Evolutionary conservation across 2,329 filamentous ascomycete genomes (phyloP).

Genomic region (Talaromyces sp.): DNA sequence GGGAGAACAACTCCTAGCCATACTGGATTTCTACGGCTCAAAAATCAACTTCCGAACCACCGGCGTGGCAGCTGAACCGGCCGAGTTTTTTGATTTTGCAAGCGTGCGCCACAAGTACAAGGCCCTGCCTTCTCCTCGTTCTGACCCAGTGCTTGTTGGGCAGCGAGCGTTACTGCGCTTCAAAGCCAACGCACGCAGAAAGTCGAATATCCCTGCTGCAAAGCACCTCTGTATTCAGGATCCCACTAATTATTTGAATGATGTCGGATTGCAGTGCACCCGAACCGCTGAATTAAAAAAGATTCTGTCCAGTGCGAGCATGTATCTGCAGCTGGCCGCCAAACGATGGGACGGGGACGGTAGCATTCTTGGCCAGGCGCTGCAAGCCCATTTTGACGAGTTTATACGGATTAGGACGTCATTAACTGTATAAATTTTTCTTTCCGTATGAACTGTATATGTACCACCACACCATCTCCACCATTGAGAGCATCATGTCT

Average conservation of each 20-base stretch:
- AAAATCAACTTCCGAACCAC: constrained; percentile 40
- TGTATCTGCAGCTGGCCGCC: constrained; percentile 19
- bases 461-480: background rate
- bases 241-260: constrained; percentile 53
- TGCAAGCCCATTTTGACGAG: constrained; percentile 27
- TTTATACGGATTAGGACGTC: constrained; percentile 15
- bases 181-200: constrained; percentile 27
- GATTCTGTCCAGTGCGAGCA: constrained; percentile 32
- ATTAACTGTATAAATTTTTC: background rate
- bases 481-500: background rate
- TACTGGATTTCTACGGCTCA: constrained; percentile 46
- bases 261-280: constrained; percentile 48
- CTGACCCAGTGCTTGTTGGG: constrained; percentile 25
- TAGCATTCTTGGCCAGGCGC: constrained; percentile 20
- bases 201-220: constrained; percentile 19
- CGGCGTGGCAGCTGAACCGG: constrained; percentile 48
- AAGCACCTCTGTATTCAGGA: constrained; percentile 53
- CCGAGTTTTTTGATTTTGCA: constrained; percentile 33
- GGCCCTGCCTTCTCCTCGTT: background rate
- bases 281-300: constrained; percentile 47
- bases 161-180: constrained; percentile 34
- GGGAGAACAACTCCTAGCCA: constrained; percentile 41
- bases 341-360: constrained; percentile 18
- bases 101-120: constrained; percentile 13
- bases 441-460: background rate